Conservation (phyloP, 805 yeast genomes). For the Priceomyces medius region DNA sequence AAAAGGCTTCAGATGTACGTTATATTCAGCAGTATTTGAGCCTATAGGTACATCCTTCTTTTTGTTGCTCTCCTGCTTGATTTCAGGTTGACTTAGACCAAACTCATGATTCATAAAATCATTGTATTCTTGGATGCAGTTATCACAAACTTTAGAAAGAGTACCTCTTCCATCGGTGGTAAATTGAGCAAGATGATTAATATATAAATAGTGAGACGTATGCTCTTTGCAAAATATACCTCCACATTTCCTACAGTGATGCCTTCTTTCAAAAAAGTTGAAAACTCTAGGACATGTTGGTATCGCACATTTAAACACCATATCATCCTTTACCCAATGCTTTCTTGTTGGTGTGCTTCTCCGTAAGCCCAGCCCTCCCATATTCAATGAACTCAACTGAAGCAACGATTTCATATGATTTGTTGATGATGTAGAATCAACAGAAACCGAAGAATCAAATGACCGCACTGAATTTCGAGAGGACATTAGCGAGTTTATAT, state of each 20-base stretch:
- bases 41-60: neutral
- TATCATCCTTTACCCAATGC: slow-evolving; percentile 76
- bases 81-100: slow-evolving; percentile 21
- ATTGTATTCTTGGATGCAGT: slow-evolving; percentile 63
- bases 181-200: slow-evolving; percentile 59
- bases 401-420: slow-evolving; percentile 9
- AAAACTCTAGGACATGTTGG: slow-evolving; percentile 59
- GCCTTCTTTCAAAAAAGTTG: slow-evolving; percentile 75
- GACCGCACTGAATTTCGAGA: slow-evolving; percentile 25
- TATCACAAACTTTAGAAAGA: slow-evolving; percentile 67
- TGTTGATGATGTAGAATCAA: slow-evolving; percentile 21
- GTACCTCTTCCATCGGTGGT: slow-evolving; percentile 68
- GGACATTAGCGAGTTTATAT: neutral
- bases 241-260: slow-evolving; percentile 85
- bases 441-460: slow-evolving; percentile 29
- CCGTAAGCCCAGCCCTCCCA: slow-evolving; percentile 26
- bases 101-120: slow-evolving; percentile 43
- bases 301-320: slow-evolving; percentile 60
- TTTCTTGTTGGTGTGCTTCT: slow-evolving; percentile 50
- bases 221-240: slow-evolving; percentile 75
- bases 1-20: slow-evolving; percentile 1
- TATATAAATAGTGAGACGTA: slow-evolving; percentile 53
- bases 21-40: neutral
- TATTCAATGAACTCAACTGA: slow-evolving; percentile 10
- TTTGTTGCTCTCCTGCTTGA: neutral